Conservation (phyloP, 495 filamentous ascomycete species). For the Parachaetomium inaequale region DNA sequence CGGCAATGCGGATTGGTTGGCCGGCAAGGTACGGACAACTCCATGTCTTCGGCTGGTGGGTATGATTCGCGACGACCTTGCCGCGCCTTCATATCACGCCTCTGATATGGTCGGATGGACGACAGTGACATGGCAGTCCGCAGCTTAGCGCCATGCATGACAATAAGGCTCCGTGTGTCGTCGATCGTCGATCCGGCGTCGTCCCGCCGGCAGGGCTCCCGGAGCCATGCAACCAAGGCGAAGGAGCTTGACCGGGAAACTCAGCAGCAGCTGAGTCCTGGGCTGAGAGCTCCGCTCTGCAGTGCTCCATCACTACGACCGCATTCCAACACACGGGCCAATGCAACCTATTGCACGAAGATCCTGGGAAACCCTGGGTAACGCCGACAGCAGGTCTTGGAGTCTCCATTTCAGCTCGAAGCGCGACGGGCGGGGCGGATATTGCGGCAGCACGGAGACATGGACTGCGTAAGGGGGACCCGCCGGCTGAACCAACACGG, state of each 20-base stretch:
- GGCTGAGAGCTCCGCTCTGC: not conserved
- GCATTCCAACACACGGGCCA: not conserved
- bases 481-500: not conserved
- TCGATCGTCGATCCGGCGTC: not conserved
- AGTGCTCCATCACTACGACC: not conserved
- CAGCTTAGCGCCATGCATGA: slow-evolving; percentile 1
- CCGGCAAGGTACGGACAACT: not conserved
- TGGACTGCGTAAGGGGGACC: not conserved
- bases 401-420: not conserved
- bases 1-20: slow-evolving; percentile 14
- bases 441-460: not conserved
- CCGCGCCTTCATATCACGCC: not conserved
- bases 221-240: not conserved
- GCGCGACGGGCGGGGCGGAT: not conserved
- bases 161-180: not conserved
- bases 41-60: not conserved
- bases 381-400: slow-evolving; percentile 2
- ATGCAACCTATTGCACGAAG: not conserved
- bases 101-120: not conserved
- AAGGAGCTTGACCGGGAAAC: not conserved
- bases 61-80: slow-evolving; percentile 4
- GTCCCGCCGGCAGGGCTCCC: not conserved
- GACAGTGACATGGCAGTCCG: not conserved
- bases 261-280: not conserved
- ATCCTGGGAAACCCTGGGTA: not conserved